These are phyloP conservation scores for Ganoderma multipileum DNA, from an alignment of 1,284 basidiomycete species.

Conservation along the genomic window DNA sequence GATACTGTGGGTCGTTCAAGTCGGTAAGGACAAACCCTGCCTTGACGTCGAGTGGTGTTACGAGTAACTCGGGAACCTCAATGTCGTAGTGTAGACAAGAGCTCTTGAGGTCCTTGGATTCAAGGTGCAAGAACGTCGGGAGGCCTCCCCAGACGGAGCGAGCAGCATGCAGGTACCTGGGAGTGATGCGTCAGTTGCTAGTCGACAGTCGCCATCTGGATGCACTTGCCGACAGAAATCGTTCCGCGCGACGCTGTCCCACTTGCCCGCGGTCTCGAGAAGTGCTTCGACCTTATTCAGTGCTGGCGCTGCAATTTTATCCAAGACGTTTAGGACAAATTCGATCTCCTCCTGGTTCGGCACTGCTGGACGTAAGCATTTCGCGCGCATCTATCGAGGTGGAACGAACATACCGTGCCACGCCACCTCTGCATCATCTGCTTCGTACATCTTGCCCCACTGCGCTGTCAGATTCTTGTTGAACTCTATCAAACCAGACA, in stretches of 20 bases:
- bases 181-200: conserved; percentile 5
- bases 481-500: conserved; percentile 59
- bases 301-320: conserved; percentile 71
- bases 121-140: conserved; percentile 69
- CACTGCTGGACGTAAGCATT: conserved; percentile 46
- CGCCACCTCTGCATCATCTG: conserved; percentile 82
- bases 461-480: conserved; percentile 74
- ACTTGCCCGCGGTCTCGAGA: conserved; percentile 59
- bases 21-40: conserved; percentile 83
- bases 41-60: conserved; percentile 66
- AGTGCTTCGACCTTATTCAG: conserved; percentile 75
- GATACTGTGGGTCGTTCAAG: conserved; percentile 78
- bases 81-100: conserved; percentile 64
- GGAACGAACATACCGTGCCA: conserved; percentile 77
- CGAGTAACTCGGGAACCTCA: conserved; percentile 71
- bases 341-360: conserved; percentile 80
- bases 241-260: conserved; percentile 83
- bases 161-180: conserved; percentile 67
- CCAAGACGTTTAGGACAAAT: conserved; percentile 83
- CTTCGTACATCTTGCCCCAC: conserved; percentile 88
- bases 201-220: conserved; percentile 5
- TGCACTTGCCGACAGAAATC: conserved; percentile 88
- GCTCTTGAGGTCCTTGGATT: conserved; percentile 60
- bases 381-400: background rate
- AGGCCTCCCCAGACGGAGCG: conserved; percentile 78